These are phyloP conservation scores for Apiospora phragmitis DNA, from an alignment of 2,329 filamentous ascomycete genomes.

Conservation along the genomic window DNA sequence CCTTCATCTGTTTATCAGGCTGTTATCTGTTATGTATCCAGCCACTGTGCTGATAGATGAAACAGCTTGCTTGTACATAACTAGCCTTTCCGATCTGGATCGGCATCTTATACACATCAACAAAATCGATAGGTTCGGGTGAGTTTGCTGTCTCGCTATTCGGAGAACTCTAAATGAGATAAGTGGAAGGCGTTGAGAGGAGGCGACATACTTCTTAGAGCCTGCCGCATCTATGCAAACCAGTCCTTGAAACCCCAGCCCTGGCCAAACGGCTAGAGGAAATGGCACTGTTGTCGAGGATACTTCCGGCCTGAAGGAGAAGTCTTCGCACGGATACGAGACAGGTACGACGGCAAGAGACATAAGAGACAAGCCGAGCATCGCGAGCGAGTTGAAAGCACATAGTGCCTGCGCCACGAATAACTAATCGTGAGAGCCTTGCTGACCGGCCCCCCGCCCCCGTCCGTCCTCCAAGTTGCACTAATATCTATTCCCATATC, in stretches of 20 bases:
- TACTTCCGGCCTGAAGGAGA: slow-evolving; percentile 1
- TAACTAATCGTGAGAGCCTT: slow-evolving; percentile 6
- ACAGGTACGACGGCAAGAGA: slow-evolving; percentile 2
- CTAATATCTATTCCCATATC: background rate
- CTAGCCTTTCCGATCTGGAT: background rate
- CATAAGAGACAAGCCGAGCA: background rate
- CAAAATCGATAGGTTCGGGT: background rate
- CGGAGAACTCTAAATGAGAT: background rate
- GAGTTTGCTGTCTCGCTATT: background rate
- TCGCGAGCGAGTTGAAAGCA: background rate
- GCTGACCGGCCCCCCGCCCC: background rate
- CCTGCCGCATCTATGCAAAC: background rate
- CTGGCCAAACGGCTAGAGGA: background rate
- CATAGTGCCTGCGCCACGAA: background rate
- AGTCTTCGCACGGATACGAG: background rate
- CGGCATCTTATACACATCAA: background rate
- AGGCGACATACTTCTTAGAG: background rate
- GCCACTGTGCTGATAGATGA: slow-evolving; percentile 1
- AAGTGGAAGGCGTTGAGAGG: background rate
- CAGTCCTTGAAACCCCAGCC: background rate
- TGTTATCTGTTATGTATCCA: background rate
- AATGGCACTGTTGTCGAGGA: background rate
- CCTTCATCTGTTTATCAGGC: slow-evolving; percentile 4
- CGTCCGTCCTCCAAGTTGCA: background rate
- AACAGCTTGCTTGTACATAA: slow-evolving; percentile 7